Base-by-base conservation (phyloP, 495 filamentous ascomycete species). In the Podospora didyma region DNA sequence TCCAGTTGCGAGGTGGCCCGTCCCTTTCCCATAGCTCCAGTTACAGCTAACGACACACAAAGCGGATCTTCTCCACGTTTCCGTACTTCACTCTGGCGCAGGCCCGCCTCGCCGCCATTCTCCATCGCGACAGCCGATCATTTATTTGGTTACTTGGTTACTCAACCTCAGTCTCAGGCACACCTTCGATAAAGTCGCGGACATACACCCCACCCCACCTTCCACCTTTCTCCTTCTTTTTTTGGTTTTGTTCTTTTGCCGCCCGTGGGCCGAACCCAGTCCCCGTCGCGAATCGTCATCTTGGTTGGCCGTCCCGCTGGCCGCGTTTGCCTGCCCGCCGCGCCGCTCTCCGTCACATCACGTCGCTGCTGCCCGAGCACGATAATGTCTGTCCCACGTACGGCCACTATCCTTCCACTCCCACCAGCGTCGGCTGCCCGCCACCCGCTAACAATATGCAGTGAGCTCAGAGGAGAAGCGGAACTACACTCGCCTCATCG, bases 401-500 rank as follows among this genome's bases (percentile, higher is more conserved):
- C 0, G 68, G 46, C 19, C 26, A 20, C 14, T 22, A 5, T 46
- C 21, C 46, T 17, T 14, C 39, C 5, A 7, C 12, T 7, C 49
- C 35, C 37, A 17, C 2, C 4, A 3, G 17, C 22, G n/a, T 20
- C 22, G 21, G 39, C n/a, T 10, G 39, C 5, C 39, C 14, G 39
- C 39, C 10, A 3, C 17, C 7, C 23, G 59, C 62, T 67, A 49
- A 67, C 44, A 34, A 16, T 47, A 10, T 14, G 53, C 69, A 92
- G 89, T 92, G 58, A 80, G 85, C n/a, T 63, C 80, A 49, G 86
- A 88, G 55, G 76, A 83, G 61, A 78, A 81, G 71, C 76, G 79
- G 34, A 75, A 85, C 56, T 97, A 90, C 73, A 85, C 82, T 47
- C 82, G 82, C 61, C 88, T 97, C 73, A 97, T 98, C 69, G 94